These are phyloP conservation scores for Ilex aquifolium DNA, from an alignment of 257 asterid species.

Conservation along the genomic window DNA sequence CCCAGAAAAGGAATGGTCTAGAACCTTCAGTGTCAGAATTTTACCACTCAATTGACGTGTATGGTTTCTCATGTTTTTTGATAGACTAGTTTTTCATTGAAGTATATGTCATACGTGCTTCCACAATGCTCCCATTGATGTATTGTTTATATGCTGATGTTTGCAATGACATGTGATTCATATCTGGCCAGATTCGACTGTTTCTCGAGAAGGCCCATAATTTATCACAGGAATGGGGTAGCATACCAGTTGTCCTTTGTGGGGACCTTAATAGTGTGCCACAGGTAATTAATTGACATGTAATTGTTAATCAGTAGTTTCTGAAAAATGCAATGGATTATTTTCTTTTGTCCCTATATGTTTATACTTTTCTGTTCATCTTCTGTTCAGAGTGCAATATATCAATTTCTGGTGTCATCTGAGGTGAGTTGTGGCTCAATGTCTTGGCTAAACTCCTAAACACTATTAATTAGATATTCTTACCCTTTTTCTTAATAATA, in stretches of 20 bases:
- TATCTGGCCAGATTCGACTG: constrained; percentile 43
- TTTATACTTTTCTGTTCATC: constrained; percentile 18
- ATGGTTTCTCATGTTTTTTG: too few species aligned
- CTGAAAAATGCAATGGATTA: constrained; percentile 5
- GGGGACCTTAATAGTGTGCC: constrained; percentile 86
- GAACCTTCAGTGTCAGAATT: too few species aligned
- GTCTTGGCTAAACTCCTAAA: neutral
- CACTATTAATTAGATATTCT: too few species aligned
- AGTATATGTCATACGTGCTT: too few species aligned
- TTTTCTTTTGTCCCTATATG: constrained; percentile 9
- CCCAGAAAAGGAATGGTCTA: too few species aligned
- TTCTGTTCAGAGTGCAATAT: constrained; percentile 70
- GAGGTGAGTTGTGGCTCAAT: constrained; percentile 41
- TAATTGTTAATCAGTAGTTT: constrained; percentile 4
- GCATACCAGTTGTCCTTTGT: constrained; percentile 61
- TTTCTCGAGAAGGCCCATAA: constrained; percentile 70
- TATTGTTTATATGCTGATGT: too few species aligned
- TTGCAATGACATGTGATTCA: too few species aligned
- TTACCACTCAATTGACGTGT: too few species aligned
- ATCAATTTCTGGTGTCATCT: constrained; percentile 66
- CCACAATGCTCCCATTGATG: too few species aligned
- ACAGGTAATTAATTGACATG: constrained; percentile 34
- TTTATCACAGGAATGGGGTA: constrained; percentile 75
- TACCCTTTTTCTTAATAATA: neutral
- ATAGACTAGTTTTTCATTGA: too few species aligned